These are phyloP conservation scores for Neofusicoccum ribis DNA, from an alignment of 2,329 filamentous ascomycete genomes.

Conservation along the genomic window DNA sequence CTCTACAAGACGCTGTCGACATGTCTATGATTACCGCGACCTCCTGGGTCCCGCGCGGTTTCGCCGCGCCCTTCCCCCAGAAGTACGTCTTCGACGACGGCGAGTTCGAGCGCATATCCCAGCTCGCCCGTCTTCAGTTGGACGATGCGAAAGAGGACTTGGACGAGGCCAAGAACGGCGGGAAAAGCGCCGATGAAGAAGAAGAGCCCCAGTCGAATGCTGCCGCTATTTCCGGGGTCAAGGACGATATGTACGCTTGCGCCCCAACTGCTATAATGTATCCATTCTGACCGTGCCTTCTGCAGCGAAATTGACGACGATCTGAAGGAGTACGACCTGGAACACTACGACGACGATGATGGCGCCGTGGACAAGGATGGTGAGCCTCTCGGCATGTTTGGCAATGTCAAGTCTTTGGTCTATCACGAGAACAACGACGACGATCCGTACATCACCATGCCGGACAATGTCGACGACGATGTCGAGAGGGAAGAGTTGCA, in stretches of 20 bases:
- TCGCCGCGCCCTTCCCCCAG: slow-evolving; percentile 50
- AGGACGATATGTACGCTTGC: slow-evolving; percentile 23
- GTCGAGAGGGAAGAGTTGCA: slow-evolving; percentile 93
- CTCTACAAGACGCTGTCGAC: slow-evolving; percentile 22
- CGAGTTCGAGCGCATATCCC: slow-evolving; percentile 52
- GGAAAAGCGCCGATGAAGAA: slow-evolving; percentile 27
- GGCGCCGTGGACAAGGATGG: slow-evolving; percentile 67
- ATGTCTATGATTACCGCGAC: slow-evolving; percentile 60
- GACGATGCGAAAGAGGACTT: slow-evolving; percentile 86
- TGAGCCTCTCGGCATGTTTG: slow-evolving; percentile 86
- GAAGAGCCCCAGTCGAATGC: slow-evolving; percentile 25
- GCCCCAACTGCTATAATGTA: slow-evolving; percentile 15
- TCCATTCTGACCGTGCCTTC: slow-evolving; percentile 20
- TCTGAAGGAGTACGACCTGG: slow-evolving; percentile 92
- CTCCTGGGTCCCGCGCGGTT: slow-evolving; percentile 54
- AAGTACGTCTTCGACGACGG: slow-evolving; percentile 54
- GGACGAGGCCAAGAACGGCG: slow-evolving; percentile 57
- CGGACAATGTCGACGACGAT: slow-evolving; percentile 70
- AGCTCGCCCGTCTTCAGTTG: slow-evolving; percentile 64
- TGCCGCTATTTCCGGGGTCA: slow-evolving; percentile 22
- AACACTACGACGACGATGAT: slow-evolving; percentile 89
- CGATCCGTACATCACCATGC: slow-evolving; percentile 93
- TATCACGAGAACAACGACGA: slow-evolving; percentile 95
- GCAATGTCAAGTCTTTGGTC: slow-evolving; percentile 87
- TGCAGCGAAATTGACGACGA: slow-evolving; percentile 67